phyloP scores from a whole-genome alignment of 2,329 filamentous ascomycete species.

The Scedosporium boydii region DNA sequence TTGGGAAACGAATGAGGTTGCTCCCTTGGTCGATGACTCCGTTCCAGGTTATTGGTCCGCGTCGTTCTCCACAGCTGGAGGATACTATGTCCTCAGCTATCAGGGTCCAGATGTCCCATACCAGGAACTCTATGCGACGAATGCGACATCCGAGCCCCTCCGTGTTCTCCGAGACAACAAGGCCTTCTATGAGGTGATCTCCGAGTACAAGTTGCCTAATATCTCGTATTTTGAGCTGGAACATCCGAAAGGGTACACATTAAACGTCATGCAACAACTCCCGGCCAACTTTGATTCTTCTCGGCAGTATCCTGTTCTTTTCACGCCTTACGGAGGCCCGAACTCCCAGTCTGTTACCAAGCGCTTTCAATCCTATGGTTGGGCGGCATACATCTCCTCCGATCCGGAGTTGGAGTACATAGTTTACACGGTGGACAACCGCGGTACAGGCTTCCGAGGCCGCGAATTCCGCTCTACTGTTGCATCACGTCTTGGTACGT shows the following conservation, averaged over 20 bases:
- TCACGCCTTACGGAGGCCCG: constrained; percentile 60
- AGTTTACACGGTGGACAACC: constrained; percentile 58
- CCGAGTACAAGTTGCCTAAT: constrained; percentile 53
- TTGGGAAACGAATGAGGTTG: constrained; percentile 42
- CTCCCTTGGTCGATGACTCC: constrained; percentile 51
- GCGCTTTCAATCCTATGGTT: constrained; percentile 42
- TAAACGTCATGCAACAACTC: constrained; percentile 57
- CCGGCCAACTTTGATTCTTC: constrained; percentile 53
- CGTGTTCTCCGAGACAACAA: constrained; percentile 52
- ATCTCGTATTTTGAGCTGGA: constrained; percentile 54
- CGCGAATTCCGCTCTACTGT: constrained; percentile 52
- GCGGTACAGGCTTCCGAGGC: constrained; percentile 56
- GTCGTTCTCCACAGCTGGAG: constrained; percentile 52
- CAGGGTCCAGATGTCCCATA: constrained; percentile 58
- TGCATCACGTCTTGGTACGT: constrained; percentile 47
- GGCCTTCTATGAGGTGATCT: constrained; percentile 42
- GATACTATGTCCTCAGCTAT: constrained; percentile 59
- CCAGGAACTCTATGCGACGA: constrained; percentile 53
- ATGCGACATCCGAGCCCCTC: constrained; percentile 41
- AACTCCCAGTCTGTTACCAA: constrained; percentile 53
- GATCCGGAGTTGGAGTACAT: constrained; percentile 61
- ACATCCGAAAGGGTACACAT: constrained; percentile 49
- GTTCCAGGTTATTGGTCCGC: constrained; percentile 51
- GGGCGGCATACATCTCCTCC: constrained; percentile 54
- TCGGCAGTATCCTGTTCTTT: constrained; percentile 57